Evolutionary conservation across 176 grass and related monocot species (phyloP).

Genomic region (Ensete glaucum): DNA sequence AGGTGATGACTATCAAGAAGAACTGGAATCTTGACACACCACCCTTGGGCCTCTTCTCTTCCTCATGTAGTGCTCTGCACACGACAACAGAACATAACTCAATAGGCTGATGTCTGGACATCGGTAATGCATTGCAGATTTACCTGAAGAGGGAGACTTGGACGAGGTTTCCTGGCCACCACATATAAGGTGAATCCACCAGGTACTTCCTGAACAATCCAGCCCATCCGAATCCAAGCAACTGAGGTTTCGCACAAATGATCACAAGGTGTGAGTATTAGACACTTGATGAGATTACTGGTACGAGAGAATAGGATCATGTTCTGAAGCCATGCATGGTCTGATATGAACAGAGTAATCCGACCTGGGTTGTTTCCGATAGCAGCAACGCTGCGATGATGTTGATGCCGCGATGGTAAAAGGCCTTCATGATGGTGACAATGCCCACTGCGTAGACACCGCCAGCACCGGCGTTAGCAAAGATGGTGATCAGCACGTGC

Average conservation of each 20-base stretch:
- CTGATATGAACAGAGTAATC: not conserved
- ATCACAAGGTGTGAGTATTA: not conserved
- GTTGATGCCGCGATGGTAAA: constrained; percentile 55
- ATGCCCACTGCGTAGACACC: constrained; percentile 57
- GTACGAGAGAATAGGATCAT: too few relatives aligned
- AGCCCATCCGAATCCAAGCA: constrained; percentile 81
- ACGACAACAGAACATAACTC: not conserved
- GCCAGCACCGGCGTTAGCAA: constrained; percentile 1
- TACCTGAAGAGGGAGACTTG: constrained; percentile 77
- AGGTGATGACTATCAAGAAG: constrained; percentile 55
- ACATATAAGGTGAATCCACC: constrained; percentile 85
- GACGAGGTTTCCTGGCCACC: constrained; percentile 71
- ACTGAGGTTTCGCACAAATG: not conserved
- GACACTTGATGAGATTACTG: not conserved
- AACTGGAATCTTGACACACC: constrained; percentile 55
- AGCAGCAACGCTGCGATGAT: constrained; percentile 51
- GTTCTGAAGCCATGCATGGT: not conserved
- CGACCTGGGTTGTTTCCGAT: constrained; percentile 65
- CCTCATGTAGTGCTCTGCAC: constrained; percentile 60
- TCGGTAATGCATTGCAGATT: not conserved
- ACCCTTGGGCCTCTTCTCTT: constrained; percentile 52
- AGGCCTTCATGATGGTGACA: constrained; percentile 68
- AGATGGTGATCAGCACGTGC: constrained; percentile 53
- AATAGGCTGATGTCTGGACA: too few relatives aligned
- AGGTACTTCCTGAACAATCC: constrained; percentile 64